These are phyloP conservation scores for Colletotrichum magnum DNA, from an alignment of 2,329 filamentous ascomycete genomes.

Conservation along the genomic window DNA sequence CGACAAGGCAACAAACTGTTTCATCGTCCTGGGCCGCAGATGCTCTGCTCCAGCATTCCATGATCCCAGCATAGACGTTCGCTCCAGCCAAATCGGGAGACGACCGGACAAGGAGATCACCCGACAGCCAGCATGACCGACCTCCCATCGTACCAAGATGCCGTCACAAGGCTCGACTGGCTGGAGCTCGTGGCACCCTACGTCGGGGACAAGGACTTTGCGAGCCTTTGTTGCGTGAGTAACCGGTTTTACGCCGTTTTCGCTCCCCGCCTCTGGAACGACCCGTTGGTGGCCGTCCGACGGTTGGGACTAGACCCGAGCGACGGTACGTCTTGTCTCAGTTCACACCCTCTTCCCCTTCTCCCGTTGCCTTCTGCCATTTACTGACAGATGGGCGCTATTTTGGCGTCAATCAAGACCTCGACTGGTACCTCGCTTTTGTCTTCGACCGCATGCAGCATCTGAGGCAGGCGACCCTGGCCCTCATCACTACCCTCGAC, in stretches of 20 bases:
- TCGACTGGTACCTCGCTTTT: constrained; percentile 64
- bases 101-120: background rate
- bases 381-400: constrained; percentile 19
- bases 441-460: constrained; percentile 55
- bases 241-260: constrained; percentile 63
- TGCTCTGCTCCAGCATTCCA: background rate
- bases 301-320: constrained; percentile 58
- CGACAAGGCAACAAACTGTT: constrained; percentile 23
- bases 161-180: constrained; percentile 63
- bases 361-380: background rate
- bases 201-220: constrained; percentile 57
- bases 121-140: constrained; percentile 28
- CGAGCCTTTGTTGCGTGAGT: constrained; percentile 64
- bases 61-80: background rate
- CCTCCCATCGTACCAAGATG: constrained; percentile 69
- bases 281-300: constrained; percentile 59
- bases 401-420: constrained; percentile 52
- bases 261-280: constrained; percentile 66
- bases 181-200: constrained; percentile 62
- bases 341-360: background rate
- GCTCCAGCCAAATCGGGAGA: background rate
- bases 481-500: constrained; percentile 63
- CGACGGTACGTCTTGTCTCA: constrained; percentile 56
- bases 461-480: constrained; percentile 55
- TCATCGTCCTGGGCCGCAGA: constrained; percentile 5